Conservation (phyloP, 2,329 filamentous ascomycete genomes). For the Camillea tinctor region DNA sequence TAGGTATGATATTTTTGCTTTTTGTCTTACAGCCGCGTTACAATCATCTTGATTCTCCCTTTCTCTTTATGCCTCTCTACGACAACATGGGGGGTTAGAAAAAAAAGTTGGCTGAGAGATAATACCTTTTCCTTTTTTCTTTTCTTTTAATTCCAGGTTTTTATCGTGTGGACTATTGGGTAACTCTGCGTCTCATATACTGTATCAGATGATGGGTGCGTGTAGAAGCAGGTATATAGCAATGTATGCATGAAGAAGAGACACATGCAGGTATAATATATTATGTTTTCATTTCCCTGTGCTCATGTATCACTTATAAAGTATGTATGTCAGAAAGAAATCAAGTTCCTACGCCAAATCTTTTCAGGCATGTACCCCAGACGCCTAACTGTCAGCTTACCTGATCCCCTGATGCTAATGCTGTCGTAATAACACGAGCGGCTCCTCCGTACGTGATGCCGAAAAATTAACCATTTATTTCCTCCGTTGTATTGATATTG, state of each 20-base stretch:
- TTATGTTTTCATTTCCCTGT: too few species aligned
- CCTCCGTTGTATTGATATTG: not conserved
- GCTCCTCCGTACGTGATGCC: not conserved
- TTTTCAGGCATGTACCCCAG: not conserved
- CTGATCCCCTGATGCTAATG: not conserved
- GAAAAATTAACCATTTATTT: not conserved
- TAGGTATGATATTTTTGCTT: not conserved
- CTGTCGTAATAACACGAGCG: not conserved
- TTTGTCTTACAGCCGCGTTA: too few species aligned
- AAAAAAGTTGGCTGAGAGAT: too few species aligned
- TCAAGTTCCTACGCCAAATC: not conserved
- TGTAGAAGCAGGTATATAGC: conserved; percentile 4
- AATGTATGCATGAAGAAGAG: conserved; percentile 5
- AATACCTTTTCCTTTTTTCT: too few species aligned
- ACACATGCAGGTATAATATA: too few species aligned
- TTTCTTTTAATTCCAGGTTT: too few species aligned
- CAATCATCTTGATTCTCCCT: not conserved
- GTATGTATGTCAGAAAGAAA: too few species aligned
- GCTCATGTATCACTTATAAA: too few species aligned
- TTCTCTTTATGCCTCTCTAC: not conserved
- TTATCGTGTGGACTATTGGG: too few species aligned
- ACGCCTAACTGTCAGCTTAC: not conserved
- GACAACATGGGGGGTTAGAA: not conserved
- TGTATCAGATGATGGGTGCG: conserved; percentile 4
- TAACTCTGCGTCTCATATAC: too few species aligned